phyloP scores from a whole-genome alignment of 2,329 filamentous ascomycete species.

The Triangularia setosa region DNA sequence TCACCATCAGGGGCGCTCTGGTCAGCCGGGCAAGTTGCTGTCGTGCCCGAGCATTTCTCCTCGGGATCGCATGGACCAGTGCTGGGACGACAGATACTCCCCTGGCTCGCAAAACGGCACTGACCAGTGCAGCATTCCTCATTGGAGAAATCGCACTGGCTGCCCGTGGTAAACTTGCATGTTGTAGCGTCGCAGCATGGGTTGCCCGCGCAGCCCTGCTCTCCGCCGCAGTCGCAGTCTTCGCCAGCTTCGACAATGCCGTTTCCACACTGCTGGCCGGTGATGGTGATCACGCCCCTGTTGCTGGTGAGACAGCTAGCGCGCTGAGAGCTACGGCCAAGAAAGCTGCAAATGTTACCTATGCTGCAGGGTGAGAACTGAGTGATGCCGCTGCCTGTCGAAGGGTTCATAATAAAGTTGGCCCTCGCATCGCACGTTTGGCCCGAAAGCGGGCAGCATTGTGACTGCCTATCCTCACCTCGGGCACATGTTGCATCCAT shows the following conservation, averaged over 20 bases:
- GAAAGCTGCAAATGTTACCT: slow-evolving; percentile 88
- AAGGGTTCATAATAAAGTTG: slow-evolving; percentile 95
- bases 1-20: slow-evolving; percentile 64
- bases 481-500: slow-evolving; percentile 62
- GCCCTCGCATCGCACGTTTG: slow-evolving; percentile 68
- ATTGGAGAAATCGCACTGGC: slow-evolving; percentile 77
- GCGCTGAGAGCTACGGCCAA: slow-evolving; percentile 73
- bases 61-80: slow-evolving; percentile 79
- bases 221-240: slow-evolving; percentile 91
- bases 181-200: slow-evolving; percentile 79
- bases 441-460: slow-evolving; percentile 75
- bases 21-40: slow-evolving; percentile 72
- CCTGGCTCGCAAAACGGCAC: slow-evolving; percentile 64
- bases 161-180: slow-evolving; percentile 73
- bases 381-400: slow-evolving; percentile 67
- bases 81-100: slow-evolving; percentile 74
- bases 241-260: slow-evolving; percentile 93
- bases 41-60: slow-evolving; percentile 74
- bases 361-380: slow-evolving; percentile 84
- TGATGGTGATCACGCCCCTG: slow-evolving; percentile 74
- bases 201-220: slow-evolving; percentile 66
- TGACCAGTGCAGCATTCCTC: slow-evolving; percentile 71
- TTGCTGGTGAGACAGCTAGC: slow-evolving; percentile 80
- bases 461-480: slow-evolving; percentile 46
- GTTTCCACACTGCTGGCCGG: slow-evolving; percentile 85